Base-by-base conservation (phyloP, 257 asterid species). In the Eucommia ulmoides region DNA sequence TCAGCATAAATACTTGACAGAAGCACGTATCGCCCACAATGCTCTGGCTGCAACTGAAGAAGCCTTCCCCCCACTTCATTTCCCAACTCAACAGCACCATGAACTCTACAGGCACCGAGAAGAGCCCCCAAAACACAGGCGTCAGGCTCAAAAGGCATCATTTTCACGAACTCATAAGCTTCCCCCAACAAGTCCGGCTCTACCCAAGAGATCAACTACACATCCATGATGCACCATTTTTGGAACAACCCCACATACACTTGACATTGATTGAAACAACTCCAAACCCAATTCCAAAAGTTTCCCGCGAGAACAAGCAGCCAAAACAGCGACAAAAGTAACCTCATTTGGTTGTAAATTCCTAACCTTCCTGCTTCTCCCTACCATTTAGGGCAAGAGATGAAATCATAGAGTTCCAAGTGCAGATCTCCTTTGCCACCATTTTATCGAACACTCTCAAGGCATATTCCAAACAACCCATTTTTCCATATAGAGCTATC, bases 361-460 rank as follows among this genome's bases (percentile, higher is more conserved):
- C 16, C 10, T 33, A 7, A 45, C 52, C 49, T 58, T 78, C 93
- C 51, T 78, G 88, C 82, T 85, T 51, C 12, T 68, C 56, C 41
- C 62, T 42, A 82, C 80, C 91, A 73, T 70, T 5, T 66, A 72
- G 12, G 82, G 63, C 19, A 49, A 85, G 54, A 6, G 86, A 67
- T 52, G 80, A 77, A 56, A 89, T 82, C 78, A 89, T 80, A 15
- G 97, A 87, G 63, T 89, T 88, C 97, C 97, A 84, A 50, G 89
- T 50, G 52, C 82, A 93, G 46, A 78, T 80, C 70, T 69, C 63
- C 60, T 71, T 85, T 52, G 67, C 66, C 38, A 51, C 42, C 82
- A 80, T 78, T 25, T 47, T 42, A 3, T 72, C 48, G 51, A 80
- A 89, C 50, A 85, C 60, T 51, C 62, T 66, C 6, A 46, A 49